A percentile compares a stretch with the other conserved stretches of the same genome.
Evolutionary conservation across 352 stramenopile species (phyloP).

Genomic region (Phytophthora rubi): DNA sequence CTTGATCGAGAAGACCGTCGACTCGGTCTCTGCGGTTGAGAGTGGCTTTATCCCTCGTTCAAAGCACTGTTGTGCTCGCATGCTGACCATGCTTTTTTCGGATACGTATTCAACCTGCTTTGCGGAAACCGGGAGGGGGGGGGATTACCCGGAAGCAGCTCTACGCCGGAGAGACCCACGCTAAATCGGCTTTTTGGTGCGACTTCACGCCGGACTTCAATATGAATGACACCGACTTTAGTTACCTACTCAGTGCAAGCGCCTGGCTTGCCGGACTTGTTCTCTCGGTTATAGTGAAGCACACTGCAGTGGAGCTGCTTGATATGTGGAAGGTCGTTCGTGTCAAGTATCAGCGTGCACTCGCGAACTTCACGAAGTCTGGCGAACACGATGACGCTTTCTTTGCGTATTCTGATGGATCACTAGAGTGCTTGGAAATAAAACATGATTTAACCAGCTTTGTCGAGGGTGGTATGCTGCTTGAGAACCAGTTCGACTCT

Average conservation of each 20-base stretch:
- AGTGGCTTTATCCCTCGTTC: background rate
- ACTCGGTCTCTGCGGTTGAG: background rate
- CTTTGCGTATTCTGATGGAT: slow-evolving; percentile 2
- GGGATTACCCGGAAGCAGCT: slow-evolving; percentile 3
- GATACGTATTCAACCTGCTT: background rate
- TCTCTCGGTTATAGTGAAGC: background rate
- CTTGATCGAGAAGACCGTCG: background rate
- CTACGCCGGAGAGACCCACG: slow-evolving; percentile 12
- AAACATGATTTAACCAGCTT: slow-evolving; percentile 11
- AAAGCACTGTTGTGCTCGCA: background rate
- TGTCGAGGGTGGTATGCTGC: slow-evolving; percentile 9
- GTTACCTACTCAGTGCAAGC: background rate
- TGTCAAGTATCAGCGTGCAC: background rate
- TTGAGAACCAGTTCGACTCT: slow-evolving; percentile 9
- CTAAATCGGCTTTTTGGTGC: slow-evolving; percentile 13
- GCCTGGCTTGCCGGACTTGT: background rate
- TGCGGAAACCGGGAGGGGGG: background rate
- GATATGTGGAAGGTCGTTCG: background rate
- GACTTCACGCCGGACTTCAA: slow-evolving; percentile 5
- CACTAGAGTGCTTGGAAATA: slow-evolving; percentile 12
- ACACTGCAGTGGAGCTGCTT: background rate
- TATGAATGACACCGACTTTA: slow-evolving; percentile 8
- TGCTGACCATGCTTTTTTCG: slow-evolving; percentile 10
- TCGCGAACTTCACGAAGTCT: slow-evolving; percentile 3
- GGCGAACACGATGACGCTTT: slow-evolving; percentile 10